A percentile compares a stretch with the other conserved stretches of the same genome.
Evolutionary conservation across 805 yeast species (phyloP).

Genomic region (Priceomyces castillae): DNA sequence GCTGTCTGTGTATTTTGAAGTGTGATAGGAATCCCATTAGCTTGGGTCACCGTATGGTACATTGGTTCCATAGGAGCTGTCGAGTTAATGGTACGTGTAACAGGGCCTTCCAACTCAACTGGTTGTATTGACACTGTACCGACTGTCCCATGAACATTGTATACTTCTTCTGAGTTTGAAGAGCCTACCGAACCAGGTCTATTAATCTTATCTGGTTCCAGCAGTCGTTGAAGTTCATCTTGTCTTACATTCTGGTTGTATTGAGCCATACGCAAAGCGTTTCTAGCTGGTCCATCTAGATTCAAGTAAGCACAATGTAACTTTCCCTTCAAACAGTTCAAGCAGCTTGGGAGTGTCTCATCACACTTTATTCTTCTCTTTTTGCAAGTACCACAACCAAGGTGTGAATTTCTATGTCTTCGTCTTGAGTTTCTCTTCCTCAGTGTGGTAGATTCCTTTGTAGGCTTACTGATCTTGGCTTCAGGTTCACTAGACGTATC

Average conservation of each 20-base stretch:
- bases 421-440: slow-evolving; percentile 48
- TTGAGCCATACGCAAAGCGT: slow-evolving; percentile 50
- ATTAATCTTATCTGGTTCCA: slow-evolving; percentile 1
- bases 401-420: slow-evolving; percentile 65
- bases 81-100: not conserved
- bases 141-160: not conserved
- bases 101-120: not conserved
- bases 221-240: slow-evolving; percentile 15
- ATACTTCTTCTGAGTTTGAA: not conserved
- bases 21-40: not conserved
- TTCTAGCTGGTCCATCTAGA: slow-evolving; percentile 48
- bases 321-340: slow-evolving; percentile 46
- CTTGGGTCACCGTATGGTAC: not conserved
- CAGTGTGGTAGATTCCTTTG: slow-evolving; percentile 6
- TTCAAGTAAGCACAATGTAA: slow-evolving; percentile 45
- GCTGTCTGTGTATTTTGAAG: slow-evolving; percentile 6
- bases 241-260: slow-evolving; percentile 35
- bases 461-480: slow-evolving; percentile 6
- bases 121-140: not conserved
- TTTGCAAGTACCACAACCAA: slow-evolving; percentile 68
- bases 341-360: slow-evolving; percentile 48
- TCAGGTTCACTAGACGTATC: slow-evolving; percentile 4
- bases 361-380: slow-evolving; percentile 52
- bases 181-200: not conserved
- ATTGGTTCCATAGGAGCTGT: not conserved